Base-by-base conservation (phyloP, 345 rosid genomes). In the Eucalyptus virginea region DNA sequence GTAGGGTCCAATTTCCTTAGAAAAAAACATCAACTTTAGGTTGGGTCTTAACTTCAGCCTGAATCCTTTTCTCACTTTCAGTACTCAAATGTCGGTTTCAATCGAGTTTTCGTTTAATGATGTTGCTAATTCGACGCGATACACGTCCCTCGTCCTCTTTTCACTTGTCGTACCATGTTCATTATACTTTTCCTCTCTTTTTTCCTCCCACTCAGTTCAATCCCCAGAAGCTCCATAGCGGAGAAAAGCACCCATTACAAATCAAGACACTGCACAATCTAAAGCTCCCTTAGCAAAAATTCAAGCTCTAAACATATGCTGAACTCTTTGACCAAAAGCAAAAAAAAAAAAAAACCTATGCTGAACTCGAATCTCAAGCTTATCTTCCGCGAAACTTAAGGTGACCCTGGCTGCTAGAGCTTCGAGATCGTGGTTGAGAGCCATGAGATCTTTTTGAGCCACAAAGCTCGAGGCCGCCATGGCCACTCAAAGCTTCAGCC, bases 191-290 rank as follows among this genome's bases (percentile, higher is more conserved):
- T 32, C 0, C 17, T 69, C 12, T 9, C 12, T 65, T 15, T 32
- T 32, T 32, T 17, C 23, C 23, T 32, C 0, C 1, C 2, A 32
- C 0, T 34, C 23, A 3, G 0, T 69, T 0, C 44, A 0, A 11
- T 72, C 26, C 13, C 15, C 11, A 37, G 42, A 21, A 10, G 2
- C 8, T 11, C 14, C 16, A 40, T 37, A 3, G 15, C 15, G 5
- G 0, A 37, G 83, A 37, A 37, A 19, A 37, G 83, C 15, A 12
- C 47, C 45, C 5, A 40, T 77, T 19, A 15, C 21, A 65, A 65
- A 65, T n/a, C 21, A 0, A 65, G 77, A 65, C 37, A 7, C 37
- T 11, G 0, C 83, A 11, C 28, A 21, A 21, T 40, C 47, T 40
- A 40, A 77, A 77, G 4, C 28, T 3, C 3, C 15, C 15, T 77